Base-by-base conservation (phyloP, 768 basidiomycete species). In the Trametes maxima region DNA sequence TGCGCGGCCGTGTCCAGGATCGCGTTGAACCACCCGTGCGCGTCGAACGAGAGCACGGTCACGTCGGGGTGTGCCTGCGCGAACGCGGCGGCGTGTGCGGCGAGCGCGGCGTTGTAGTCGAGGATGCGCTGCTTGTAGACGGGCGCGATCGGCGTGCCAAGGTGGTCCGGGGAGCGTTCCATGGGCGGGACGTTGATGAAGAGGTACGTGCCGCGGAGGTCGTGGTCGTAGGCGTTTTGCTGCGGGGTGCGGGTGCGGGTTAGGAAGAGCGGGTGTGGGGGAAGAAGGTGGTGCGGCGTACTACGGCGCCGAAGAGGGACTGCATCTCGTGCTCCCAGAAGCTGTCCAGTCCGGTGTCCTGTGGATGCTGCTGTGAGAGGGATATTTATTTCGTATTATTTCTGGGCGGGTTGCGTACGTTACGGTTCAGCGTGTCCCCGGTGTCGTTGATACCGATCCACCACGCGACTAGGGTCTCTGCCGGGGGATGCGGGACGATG, bases 391-490 rank as follows among this genome's bases (percentile, higher is more conserved):
- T 3, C 2, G 24, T 16, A 36, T 37, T 39, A 8, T 16, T 5
- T 22, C 12, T 2, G 17, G 28, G 16, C 11, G 13, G 44, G 12
- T 40, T n/a, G 24, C 70, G 6, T 22, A 73, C 73, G 28, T 46
- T 49, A 48, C 82, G 82, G 28, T 67, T 68, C 24, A 80, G 54
- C 1, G 78, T 78, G 66, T 85, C 84, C 11, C 82, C 80, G 10
- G 82, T 83, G 64, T 84, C 83, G 70, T 83, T 85, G 54, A 83
- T 84, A 10, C 84, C 83, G 57, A 83, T 84, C 82, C 82, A 85
- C 83, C 83, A 85, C 4, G 77, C 73, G 4, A 80, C 78, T 33
- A 84, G 68, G 2, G 82, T 83, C 57, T 80, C 68, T 13, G 64
- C 71, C 1, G 67, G 54, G 3, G 78, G 79, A 63, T 80, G 80